Conservation (phyloP, 1,284 basidiomycete species). For the Heterobasidion occidentale region DNA sequence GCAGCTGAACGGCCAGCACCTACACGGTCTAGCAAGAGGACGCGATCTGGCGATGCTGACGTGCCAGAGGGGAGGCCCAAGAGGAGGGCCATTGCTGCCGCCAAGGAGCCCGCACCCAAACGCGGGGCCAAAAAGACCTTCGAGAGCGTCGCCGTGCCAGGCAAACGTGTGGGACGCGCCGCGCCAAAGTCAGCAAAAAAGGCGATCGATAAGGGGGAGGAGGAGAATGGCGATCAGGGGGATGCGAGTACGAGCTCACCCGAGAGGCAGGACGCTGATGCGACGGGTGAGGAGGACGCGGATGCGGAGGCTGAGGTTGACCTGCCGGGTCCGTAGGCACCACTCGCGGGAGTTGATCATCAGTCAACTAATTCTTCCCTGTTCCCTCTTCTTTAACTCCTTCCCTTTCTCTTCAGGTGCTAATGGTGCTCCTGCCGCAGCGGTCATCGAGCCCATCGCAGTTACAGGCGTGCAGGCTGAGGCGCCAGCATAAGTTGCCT, state of each 20-base stretch:
- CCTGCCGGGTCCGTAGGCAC: slow-evolving; percentile 5
- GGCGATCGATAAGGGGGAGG: slow-evolving; percentile 4
- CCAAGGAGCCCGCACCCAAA: slow-evolving; percentile 2
- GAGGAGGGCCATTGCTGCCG: slow-evolving; percentile 6
- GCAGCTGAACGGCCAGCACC: background rate
- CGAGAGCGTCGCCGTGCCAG: background rate
- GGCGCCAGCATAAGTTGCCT: background rate
- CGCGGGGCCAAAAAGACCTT: slow-evolving; percentile 8
- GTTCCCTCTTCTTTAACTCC: background rate
- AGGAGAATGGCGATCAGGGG: slow-evolving; percentile 1
- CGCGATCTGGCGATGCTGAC: background rate
- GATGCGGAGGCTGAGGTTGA: slow-evolving; percentile 11
- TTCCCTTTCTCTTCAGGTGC: background rate
- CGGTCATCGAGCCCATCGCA: background rate
- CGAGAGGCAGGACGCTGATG: slow-evolving; percentile 9
- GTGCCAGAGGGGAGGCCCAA: background rate
- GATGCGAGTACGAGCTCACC: slow-evolving; percentile 4
- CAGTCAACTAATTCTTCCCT: background rate
- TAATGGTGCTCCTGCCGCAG: background rate
- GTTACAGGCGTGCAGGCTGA: background rate
- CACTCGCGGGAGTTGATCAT: background rate
- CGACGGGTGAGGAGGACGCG: slow-evolving; percentile 10
- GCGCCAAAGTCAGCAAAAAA: background rate
- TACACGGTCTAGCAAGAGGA: slow-evolving; percentile 9
- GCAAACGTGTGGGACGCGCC: slow-evolving; percentile 1